Evolutionary conservation across 1,284 basidiomycete genomes (phyloP), one percentile per base, ranked within the genome.

Genomic region (Leccinum subrobustum): DNA sequence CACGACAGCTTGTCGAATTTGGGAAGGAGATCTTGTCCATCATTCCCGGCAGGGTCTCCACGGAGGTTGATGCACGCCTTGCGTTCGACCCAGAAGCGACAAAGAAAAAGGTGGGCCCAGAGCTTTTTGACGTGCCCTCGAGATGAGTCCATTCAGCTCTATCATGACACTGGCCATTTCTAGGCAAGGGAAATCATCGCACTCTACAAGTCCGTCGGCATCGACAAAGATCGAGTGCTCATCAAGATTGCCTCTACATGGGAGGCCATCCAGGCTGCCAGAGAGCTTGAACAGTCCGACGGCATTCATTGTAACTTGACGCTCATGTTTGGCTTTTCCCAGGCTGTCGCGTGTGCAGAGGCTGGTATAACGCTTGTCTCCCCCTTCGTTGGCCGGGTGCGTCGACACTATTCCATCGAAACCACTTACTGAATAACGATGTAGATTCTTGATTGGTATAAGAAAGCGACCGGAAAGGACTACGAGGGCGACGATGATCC

Each of bases 161-260:
- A 2, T 31, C 29, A 20, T 58, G 16, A 52, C 50, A n/a, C 42
- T 23, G 25, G 14, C 16, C 9, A 52, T 56, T 37, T 29, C 53
- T 74, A 92, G 89, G 95, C 95, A 63, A 89, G 89, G 79, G 86
- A 96, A 75, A 85, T 98, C 70, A 98, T 98, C 70, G 86, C 86
- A 25, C 89, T 99, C 64, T 99, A 99, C 84, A 86, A 96, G 62
- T 91, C 89, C 42, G 77, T 92, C 65, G 96, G 96, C 64, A 86
- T 99, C 78, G 80, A 84, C 74, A 93, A 92, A 79, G 93, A 98
- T 65, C 94, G 96, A 63, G 81, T 97, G 61, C 83, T 99, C 68
- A 97, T 99, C 88, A 99, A 99, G 84, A 97, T 99, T 70, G 96
- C 96, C 14, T 97, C 96, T 18, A 98, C 96, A 31, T 99, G 94